These are phyloP conservation scores for Bruguiera sexangula DNA, from an alignment of 345 rosid genomes.

Conservation along the genomic window DNA sequence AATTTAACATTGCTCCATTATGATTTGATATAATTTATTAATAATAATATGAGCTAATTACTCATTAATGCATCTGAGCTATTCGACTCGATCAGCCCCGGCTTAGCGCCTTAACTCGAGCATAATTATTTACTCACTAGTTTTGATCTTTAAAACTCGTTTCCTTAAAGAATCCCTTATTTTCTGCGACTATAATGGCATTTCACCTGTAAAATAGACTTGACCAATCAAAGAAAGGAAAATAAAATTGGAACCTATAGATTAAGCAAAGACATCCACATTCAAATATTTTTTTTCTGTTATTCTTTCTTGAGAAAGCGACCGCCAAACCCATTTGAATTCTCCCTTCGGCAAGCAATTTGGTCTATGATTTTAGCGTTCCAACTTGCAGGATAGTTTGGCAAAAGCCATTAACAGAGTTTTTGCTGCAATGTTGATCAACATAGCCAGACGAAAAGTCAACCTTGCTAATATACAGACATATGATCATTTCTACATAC, in stretches of 20 bases:
- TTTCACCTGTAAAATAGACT: slow-evolving; percentile 13
- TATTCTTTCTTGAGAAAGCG: slow-evolving; percentile 3
- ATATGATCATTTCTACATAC: slow-evolving; percentile 4
- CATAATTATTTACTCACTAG: too few relatives aligned
- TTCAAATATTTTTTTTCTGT: neutral
- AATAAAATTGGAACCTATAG: neutral
- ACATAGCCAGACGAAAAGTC: slow-evolving; percentile 54
- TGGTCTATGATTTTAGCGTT: slow-evolving; percentile 7
- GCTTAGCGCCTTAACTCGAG: too few relatives aligned
- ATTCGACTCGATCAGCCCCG: too few relatives aligned
- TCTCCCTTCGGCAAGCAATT: slow-evolving; percentile 23
- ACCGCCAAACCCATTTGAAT: slow-evolving; percentile 22
- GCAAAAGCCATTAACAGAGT: slow-evolving; percentile 42
- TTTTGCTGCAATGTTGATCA: slow-evolving; percentile 48
- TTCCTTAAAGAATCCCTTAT: too few relatives aligned
- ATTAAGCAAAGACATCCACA: neutral
- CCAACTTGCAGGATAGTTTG: slow-evolving; percentile 45
- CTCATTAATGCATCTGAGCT: too few relatives aligned
- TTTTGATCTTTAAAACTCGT: too few relatives aligned
- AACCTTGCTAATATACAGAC: slow-evolving; percentile 27
- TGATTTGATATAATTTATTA: too few relatives aligned
- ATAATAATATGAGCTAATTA: too few relatives aligned
- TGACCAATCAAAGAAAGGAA: neutral
- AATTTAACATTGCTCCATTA: too few relatives aligned
- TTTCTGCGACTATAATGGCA: slow-evolving; percentile 14